phyloP scores from a whole-genome alignment of 179 eudicot genomes.

The Silene vulgaris region DNA sequence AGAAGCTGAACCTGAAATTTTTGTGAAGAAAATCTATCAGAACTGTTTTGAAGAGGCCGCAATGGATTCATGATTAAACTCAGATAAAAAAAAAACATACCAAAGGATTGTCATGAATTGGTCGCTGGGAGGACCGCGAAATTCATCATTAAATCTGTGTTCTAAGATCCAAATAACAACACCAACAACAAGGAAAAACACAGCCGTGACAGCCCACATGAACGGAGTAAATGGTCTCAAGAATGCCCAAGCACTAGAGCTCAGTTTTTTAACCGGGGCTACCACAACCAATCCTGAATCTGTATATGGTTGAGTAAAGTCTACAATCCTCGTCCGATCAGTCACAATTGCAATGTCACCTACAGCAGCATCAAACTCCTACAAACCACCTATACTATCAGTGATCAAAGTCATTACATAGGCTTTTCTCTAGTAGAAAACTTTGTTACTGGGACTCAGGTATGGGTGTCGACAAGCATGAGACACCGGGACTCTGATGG shows the following conservation, averaged over 20 bases:
- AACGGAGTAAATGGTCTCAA: slow-evolving; percentile 57
- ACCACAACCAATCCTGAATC: slow-evolving; percentile 75
- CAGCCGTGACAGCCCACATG: slow-evolving; percentile 69
- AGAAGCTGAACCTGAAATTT: slow-evolving; percentile 71
- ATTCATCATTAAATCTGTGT: slow-evolving; percentile 69
- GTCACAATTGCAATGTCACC: slow-evolving; percentile 77
- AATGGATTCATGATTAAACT: not conserved
- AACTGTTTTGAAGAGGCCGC: not conserved
- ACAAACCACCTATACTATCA: slow-evolving; percentile 18
- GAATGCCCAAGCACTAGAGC: slow-evolving; percentile 62
- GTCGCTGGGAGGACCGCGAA: slow-evolving; percentile 62
- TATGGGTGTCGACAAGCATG: too few species aligned
- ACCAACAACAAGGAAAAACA: slow-evolving; percentile 55
- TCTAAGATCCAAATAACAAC: slow-evolving; percentile 73
- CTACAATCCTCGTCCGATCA: slow-evolving; percentile 54
- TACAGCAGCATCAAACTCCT: slow-evolving; percentile 81
- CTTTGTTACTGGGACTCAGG: not conserved
- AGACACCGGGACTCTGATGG: not conserved
- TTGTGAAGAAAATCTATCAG: slow-evolving; percentile 17
- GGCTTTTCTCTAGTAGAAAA: not conserved
- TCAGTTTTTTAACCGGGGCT: slow-evolving; percentile 44
- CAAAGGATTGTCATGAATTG: slow-evolving; percentile 60
- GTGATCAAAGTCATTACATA: slow-evolving; percentile 8
- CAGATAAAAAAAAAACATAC: slow-evolving; percentile 31
- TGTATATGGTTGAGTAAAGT: slow-evolving; percentile 73